Evolutionary conservation across 2,329 filamentous ascomycete genomes (phyloP).

Genomic region (Penicillium sp.): DNA sequence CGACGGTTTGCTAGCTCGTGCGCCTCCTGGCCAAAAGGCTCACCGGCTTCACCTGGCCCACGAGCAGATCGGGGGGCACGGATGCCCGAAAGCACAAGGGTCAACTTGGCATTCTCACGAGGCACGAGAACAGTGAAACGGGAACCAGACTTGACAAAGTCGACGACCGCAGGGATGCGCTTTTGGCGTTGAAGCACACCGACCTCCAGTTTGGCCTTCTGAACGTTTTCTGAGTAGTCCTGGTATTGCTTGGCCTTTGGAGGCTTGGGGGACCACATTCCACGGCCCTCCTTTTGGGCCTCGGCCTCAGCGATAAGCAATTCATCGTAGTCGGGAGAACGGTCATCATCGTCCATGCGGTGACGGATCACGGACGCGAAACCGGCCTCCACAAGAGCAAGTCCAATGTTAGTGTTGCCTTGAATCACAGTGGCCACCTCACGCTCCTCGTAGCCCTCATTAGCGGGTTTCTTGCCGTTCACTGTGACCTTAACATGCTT

Average conservation of each 20-base stretch:
- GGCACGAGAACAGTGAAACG: slow-evolving; percentile 90
- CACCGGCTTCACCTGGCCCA: slow-evolving; percentile 73
- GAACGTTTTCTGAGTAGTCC: slow-evolving; percentile 86
- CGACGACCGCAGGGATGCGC: slow-evolving; percentile 87
- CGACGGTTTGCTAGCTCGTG: slow-evolving; percentile 85
- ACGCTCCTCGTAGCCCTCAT: slow-evolving; percentile 86
- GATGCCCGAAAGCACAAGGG: slow-evolving; percentile 89
- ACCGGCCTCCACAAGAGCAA: slow-evolving; percentile 84
- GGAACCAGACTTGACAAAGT: slow-evolving; percentile 96
- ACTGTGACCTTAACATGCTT: slow-evolving; percentile 89
- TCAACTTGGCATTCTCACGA: slow-evolving; percentile 89
- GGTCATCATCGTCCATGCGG: slow-evolving; percentile 88
- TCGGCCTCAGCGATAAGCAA: slow-evolving; percentile 46
- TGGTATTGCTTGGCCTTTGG: slow-evolving; percentile 77
- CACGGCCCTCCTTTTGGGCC: slow-evolving; percentile 84
- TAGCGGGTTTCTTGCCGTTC: slow-evolving; percentile 85
- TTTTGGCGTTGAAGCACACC: slow-evolving; percentile 84
- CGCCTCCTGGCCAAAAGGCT: slow-evolving; percentile 93
- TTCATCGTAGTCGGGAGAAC: slow-evolving; percentile 85
- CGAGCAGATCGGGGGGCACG: slow-evolving; percentile 84
- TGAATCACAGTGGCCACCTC: slow-evolving; percentile 87
- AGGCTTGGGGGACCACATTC: slow-evolving; percentile 90
- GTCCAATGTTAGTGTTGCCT: slow-evolving; percentile 81
- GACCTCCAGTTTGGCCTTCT: slow-evolving; percentile 93
- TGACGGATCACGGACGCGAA: slow-evolving; percentile 94